These are phyloP conservation scores for Asterophora lycoperdoides DNA, from an alignment of 768 basidiomycete species.

Conservation along the genomic window DNA sequence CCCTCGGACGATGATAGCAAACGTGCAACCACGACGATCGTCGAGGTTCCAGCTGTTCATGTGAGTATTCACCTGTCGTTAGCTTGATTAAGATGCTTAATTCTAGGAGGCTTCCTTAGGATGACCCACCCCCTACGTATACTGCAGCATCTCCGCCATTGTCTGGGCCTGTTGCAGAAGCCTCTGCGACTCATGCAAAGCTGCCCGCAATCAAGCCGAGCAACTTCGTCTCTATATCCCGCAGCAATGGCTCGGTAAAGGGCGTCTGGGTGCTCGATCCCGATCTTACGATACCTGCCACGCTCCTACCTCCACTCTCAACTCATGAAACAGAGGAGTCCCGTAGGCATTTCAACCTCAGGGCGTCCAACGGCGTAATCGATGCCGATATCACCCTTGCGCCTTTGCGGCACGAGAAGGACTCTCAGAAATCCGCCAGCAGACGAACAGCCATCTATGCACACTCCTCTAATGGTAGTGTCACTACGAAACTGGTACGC, in stretches of 20 bases:
- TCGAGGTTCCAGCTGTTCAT: background rate
- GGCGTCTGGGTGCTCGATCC: conserved; percentile 43
- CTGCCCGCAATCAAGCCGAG: conserved; percentile 25
- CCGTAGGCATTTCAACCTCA: conserved; percentile 36
- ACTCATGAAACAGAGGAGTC: conserved; percentile 31
- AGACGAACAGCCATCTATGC: conserved; percentile 17
- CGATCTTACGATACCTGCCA: conserved; percentile 31
- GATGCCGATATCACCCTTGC: conserved; percentile 38
- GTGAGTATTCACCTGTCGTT: background rate
- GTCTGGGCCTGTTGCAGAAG: background rate
- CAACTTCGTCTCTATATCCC: conserved; percentile 30
- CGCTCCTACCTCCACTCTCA: conserved; percentile 35
- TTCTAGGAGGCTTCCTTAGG: conserved; percentile 6
- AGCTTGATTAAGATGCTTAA: background rate
- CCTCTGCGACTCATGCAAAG: background rate
- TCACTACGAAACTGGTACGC: conserved; percentile 23
- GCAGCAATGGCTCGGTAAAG: conserved; percentile 26
- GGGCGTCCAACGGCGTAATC: conserved; percentile 31
- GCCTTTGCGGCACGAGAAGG: conserved; percentile 4
- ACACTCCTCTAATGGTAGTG: conserved; percentile 24
- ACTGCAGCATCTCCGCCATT: conserved; percentile 6
- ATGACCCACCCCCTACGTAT: conserved; percentile 21
- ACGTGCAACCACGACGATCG: background rate
- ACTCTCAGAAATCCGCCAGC: conserved; percentile 1
- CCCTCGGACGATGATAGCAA: conserved; percentile 10